Conservation (phyloP, 2,329 filamentous ascomycete genomes). For the Penicillium sumatraense region DNA sequence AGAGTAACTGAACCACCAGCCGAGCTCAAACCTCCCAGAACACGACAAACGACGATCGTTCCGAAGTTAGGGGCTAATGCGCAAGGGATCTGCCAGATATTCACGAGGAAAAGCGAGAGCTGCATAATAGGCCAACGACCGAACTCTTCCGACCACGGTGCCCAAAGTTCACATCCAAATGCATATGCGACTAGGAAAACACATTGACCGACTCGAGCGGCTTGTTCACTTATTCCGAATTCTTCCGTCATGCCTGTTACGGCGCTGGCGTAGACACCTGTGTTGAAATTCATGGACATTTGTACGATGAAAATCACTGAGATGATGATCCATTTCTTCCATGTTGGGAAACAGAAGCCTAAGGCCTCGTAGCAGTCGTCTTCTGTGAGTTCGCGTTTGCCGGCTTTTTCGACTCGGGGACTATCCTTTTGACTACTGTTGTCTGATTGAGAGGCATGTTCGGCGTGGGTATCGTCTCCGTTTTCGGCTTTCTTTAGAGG, state of each 20-base stretch:
- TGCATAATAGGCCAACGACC: constrained; percentile 79
- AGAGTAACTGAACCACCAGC: constrained; percentile 75
- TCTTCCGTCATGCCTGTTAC: constrained; percentile 68
- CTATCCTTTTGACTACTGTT: constrained; percentile 8
- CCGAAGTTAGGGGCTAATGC: constrained; percentile 74
- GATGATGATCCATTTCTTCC: constrained; percentile 74
- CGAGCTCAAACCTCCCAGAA: constrained; percentile 70
- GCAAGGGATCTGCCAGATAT: constrained; percentile 76
- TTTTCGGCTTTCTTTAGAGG: constrained; percentile 7
- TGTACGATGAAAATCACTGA: constrained; percentile 74
- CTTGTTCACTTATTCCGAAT: constrained; percentile 70
- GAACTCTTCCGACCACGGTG: constrained; percentile 83
- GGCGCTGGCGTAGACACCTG: constrained; percentile 72
- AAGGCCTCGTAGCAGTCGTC: constrained; percentile 67
- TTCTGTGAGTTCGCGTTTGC: constrained; percentile 44
- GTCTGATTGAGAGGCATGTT: constrained; percentile 23
- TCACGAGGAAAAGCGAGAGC: constrained; percentile 73
- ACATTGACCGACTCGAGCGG: constrained; percentile 72
- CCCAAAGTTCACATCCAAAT: constrained; percentile 86
- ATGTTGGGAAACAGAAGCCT: constrained; percentile 62
- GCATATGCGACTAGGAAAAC: constrained; percentile 80
- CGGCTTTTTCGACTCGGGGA: constrained; percentile 15
- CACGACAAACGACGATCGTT: constrained; percentile 68
- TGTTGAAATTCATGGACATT: constrained; percentile 80
- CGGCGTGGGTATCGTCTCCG: constrained; percentile 20